Conservation (phyloP, 805 yeast genomes). For the Teunomyces lycoperdinae region DNA sequence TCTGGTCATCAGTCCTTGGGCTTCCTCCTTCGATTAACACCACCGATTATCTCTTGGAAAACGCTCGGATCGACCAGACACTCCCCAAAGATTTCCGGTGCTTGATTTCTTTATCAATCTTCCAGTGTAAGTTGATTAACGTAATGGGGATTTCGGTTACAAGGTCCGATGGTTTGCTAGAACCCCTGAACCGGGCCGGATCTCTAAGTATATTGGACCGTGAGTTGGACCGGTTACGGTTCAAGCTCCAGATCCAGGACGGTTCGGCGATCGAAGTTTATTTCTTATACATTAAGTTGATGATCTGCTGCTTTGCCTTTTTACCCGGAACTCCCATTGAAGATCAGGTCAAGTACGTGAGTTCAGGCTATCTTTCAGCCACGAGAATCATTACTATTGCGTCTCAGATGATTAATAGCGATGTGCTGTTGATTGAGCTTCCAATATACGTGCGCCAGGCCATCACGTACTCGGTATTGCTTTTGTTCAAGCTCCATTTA, state of each 20-base stretch:
- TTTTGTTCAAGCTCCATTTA: constrained; percentile 76
- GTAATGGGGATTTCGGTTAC: constrained; percentile 86
- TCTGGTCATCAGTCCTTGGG: constrained; percentile 86
- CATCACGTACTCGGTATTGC: constrained; percentile 75
- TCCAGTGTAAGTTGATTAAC: constrained; percentile 78
- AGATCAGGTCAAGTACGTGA: constrained; percentile 81
- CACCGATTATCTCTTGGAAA: constrained; percentile 73
- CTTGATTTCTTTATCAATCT: constrained; percentile 68
- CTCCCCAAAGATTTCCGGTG: constrained; percentile 73
- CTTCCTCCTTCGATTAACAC: constrained; percentile 83
- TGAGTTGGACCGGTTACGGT: constrained; percentile 71
- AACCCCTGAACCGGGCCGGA: constrained; percentile 78
- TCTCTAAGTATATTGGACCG: constrained; percentile 73
- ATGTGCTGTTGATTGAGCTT: constrained; percentile 69
- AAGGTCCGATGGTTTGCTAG: constrained; percentile 85
- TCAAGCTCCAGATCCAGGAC: constrained; percentile 60
- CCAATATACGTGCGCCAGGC: constrained; percentile 87
- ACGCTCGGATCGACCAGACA: constrained; percentile 62
- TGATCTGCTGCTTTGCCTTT: constrained; percentile 86
- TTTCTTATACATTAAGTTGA: constrained; percentile 71
- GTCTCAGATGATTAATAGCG: constrained; percentile 61
- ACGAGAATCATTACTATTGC: constrained; percentile 79
- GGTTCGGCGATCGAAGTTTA: constrained; percentile 73
- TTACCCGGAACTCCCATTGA: constrained; percentile 86
- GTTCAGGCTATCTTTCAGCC: constrained; percentile 75